Evolutionary conservation across 208 protist species (phyloP).

Genomic region (Leishmania tarentolae): DNA sequence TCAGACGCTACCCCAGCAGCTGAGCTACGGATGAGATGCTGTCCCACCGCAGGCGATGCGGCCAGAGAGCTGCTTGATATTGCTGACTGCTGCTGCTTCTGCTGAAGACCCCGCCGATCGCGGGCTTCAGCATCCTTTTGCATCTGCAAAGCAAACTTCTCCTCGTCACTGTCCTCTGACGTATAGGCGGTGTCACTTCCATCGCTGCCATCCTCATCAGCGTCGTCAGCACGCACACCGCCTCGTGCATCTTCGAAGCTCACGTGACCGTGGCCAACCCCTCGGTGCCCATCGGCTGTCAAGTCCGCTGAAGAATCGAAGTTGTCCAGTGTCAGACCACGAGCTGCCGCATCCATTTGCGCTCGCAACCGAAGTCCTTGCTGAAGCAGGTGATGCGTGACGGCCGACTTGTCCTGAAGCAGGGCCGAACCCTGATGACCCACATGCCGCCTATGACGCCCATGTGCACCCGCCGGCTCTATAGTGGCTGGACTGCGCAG

Average conservation of each 20-base stretch:
- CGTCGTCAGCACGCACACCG: not conserved
- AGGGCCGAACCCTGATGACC: not conserved
- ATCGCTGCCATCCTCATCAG: constrained; percentile 2
- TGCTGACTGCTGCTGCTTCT: constrained; percentile 4
- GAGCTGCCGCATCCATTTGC: constrained; percentile 47
- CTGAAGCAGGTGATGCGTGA: constrained; percentile 43
- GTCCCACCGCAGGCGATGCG: not conserved
- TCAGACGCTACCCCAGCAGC: not conserved
- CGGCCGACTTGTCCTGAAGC: constrained; percentile 9
- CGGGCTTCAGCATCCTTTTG: constrained; percentile 31
- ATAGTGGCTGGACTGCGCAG: not conserved
- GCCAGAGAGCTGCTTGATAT: constrained; percentile 1
- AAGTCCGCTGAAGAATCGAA: not conserved
- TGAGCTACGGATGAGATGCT: not conserved
- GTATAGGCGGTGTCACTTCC: constrained; percentile 32
- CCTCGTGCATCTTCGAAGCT: constrained; percentile 1
- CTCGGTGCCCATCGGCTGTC: not conserved
- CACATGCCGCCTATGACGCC: not conserved
- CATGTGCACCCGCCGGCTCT: not conserved
- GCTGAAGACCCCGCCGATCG: constrained; percentile 16
- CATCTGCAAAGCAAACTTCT: constrained; percentile 47
- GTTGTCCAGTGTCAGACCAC: not conserved
- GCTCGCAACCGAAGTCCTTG: constrained; percentile 43
- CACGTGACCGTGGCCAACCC: not conserved
- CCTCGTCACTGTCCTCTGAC: constrained; percentile 53